Conservation (phyloP, 2,329 filamentous ascomycete species). For the Botryosphaeria agaves region DNA sequence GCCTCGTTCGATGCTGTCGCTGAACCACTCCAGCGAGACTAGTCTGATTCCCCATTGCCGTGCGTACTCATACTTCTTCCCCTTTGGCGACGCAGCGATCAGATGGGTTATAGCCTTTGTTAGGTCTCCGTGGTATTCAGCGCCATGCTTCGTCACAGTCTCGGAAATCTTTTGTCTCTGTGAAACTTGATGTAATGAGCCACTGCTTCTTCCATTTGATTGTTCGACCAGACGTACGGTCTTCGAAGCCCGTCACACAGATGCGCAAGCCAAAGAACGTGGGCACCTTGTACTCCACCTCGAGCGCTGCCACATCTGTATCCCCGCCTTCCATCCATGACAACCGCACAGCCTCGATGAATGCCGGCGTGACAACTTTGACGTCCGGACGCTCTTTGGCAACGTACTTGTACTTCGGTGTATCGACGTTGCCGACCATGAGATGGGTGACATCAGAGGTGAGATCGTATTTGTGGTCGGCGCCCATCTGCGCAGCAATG, state of each 20-base stretch:
- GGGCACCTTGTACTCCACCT: conserved; percentile 46
- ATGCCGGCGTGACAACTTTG: conserved; percentile 62
- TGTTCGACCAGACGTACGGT: conserved; percentile 26
- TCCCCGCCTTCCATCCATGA: conserved; percentile 67
- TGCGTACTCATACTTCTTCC: conserved; percentile 85
- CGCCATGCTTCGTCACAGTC: conserved; percentile 52
- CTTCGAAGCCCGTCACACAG: conserved; percentile 53
- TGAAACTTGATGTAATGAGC: conserved; percentile 25
- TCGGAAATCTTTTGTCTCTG: conserved; percentile 55
- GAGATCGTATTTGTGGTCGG: conserved; percentile 72
- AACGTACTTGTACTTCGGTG: conserved; percentile 89
- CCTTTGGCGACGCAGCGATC: conserved; percentile 59
- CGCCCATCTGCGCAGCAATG: conserved; percentile 66
- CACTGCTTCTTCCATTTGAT: neutral
- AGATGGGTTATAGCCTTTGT: conserved; percentile 78
- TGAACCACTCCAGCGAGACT: conserved; percentile 71
- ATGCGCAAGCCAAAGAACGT: conserved; percentile 45
- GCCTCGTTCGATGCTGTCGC: conserved; percentile 64
- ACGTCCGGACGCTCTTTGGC: conserved; percentile 79
- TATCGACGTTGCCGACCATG: conserved; percentile 75
- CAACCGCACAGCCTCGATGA: conserved; percentile 64
- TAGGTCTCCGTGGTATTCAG: conserved; percentile 72
- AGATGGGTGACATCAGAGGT: conserved; percentile 95
- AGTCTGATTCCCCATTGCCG: conserved; percentile 63
- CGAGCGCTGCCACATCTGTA: conserved; percentile 54